Evolutionary conservation across 768 basidiomycete species (phyloP).

Genomic region (Hygrophoropsis aurantiaca): DNA sequence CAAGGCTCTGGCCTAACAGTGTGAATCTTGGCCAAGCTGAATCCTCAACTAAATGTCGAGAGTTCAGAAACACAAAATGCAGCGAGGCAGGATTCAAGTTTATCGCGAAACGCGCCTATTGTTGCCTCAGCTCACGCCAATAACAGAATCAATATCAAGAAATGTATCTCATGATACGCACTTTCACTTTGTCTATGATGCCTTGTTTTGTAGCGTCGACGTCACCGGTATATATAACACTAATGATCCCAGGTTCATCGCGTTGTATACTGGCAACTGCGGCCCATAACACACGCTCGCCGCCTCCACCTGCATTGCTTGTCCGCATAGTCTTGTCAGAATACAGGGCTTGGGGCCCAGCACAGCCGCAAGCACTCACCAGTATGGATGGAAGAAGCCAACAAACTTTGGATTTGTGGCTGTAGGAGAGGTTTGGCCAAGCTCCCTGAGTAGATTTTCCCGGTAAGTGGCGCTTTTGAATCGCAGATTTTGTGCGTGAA

Average conservation of each 20-base stretch:
- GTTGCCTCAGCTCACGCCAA: not conserved
- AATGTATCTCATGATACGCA: conserved; percentile 24
- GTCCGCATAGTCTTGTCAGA: conserved; percentile 36
- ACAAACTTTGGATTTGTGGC: conserved; percentile 41
- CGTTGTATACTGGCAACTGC: conserved; percentile 79
- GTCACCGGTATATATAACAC: conserved; percentile 90
- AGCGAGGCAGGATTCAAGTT: conserved; percentile 60
- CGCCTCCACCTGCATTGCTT: conserved; percentile 96
- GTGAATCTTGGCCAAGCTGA: conserved; percentile 88
- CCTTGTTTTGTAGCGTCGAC: conserved; percentile 72
- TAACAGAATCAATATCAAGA: not conserved
- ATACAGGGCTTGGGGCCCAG: conserved; percentile 2
- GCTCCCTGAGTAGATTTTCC: conserved; percentile 17
- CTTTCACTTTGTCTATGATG: conserved; percentile 82
- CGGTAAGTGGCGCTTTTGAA: conserved; percentile 5
- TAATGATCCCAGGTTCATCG: conserved; percentile 61
- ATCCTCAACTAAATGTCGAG: conserved; percentile 75
- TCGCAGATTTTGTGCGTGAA: conserved; percentile 16
- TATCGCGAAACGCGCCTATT: conserved; percentile 81
- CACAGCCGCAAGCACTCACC: conserved; percentile 48
- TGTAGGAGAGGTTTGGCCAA: conserved; percentile 6
- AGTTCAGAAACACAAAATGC: conserved; percentile 79
- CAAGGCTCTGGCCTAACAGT: conserved; percentile 86
- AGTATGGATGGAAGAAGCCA: conserved; percentile 96
- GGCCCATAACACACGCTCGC: conserved; percentile 94